Percentiles rank a stretch among this genome's conserved stretches.
These are phyloP conservation scores for Fragaria vesca DNA, from an alignment of 306 rosid species.

Conservation along the genomic window DNA sequence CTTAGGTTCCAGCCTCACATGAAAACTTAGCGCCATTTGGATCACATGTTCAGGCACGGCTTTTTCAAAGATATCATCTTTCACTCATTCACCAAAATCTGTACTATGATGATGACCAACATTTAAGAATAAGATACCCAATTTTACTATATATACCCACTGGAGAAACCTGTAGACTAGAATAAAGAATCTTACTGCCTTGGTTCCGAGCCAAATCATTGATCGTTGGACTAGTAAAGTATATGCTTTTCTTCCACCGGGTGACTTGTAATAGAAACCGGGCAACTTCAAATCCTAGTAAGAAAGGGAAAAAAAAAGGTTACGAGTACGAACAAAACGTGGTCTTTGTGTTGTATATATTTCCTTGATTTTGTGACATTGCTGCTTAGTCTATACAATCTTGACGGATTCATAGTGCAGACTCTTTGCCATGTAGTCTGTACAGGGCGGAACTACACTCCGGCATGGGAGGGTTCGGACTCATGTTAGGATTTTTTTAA, in stretches of 20 bases:
- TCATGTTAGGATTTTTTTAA: too few species aligned
- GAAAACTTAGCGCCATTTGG: conserved; percentile 20
- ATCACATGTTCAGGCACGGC: conserved; percentile 33
- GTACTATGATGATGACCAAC: background rate
- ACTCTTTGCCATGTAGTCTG: too few species aligned
- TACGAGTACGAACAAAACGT: background rate
- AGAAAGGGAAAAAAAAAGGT: background rate
- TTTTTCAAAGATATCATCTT: conserved; percentile 14
- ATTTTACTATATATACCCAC: background rate
- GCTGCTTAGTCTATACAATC: background rate
- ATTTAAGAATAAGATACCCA: background rate
- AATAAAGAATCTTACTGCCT: background rate
- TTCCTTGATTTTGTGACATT: background rate
- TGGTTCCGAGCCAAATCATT: background rate
- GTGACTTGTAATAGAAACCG: background rate
- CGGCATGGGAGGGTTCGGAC: too few species aligned
- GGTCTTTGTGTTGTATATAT: background rate
- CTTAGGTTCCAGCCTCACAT: conserved; percentile 42
- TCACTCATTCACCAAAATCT: conserved; percentile 4
- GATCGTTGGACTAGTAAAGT: background rate
- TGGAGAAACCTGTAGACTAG: background rate
- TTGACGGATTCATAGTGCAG: background rate
- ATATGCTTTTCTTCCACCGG: background rate
- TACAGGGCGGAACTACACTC: too few species aligned
- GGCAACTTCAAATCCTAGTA: background rate